phyloP scores from a whole-genome alignment of 768 basidiomycete species.

The Mycena latifolia region DNA sequence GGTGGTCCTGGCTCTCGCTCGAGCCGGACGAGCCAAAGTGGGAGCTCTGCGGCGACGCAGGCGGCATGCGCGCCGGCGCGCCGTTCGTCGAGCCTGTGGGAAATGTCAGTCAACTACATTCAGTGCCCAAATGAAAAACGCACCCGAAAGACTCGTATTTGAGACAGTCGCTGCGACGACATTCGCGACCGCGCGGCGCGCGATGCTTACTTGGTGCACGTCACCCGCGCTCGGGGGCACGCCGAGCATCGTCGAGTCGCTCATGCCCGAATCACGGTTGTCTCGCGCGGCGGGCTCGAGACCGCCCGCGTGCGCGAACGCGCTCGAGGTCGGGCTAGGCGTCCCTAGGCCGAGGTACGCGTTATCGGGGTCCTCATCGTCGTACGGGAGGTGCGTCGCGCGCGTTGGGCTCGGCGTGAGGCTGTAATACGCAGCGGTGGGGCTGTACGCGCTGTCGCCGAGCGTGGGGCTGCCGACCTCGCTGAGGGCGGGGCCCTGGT shows the following conservation, averaged over 20 bases:
- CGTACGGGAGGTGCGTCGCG: slow-evolving; percentile 24
- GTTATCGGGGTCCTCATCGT: slow-evolving; percentile 1
- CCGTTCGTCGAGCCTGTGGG: background rate
- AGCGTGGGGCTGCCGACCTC: slow-evolving; percentile 20
- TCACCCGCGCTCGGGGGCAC: slow-evolving; percentile 27
- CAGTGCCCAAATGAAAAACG: too few species aligned
- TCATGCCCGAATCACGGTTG: slow-evolving; percentile 35
- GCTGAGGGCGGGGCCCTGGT: slow-evolving; percentile 5
- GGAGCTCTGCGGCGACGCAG: slow-evolving; percentile 63
- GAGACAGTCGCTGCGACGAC: slow-evolving; percentile 48
- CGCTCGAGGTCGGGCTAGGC: slow-evolving; percentile 19
- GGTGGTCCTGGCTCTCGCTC: slow-evolving; percentile 48
- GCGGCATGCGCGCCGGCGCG: slow-evolving; percentile 28
- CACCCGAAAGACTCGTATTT: background rate
- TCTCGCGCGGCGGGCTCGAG: slow-evolving; percentile 9
- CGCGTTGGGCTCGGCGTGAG: slow-evolving; percentile 1
- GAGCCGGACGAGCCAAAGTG: slow-evolving; percentile 62
- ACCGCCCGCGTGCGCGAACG: background rate
- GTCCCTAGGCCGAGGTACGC: background rate
- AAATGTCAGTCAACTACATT: too few species aligned
- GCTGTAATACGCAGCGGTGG: slow-evolving; percentile 16
- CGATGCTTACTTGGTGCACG: slow-evolving; percentile 43
- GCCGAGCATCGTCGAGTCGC: slow-evolving; percentile 35
- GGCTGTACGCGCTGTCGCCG: slow-evolving; percentile 13
- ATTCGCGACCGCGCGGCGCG: slow-evolving; percentile 65